A percentile compares a stretch with the other conserved stretches of the same genome.
Conservation (phyloP, 768 basidiomycete species). For the Suillus subaureus region DNA sequence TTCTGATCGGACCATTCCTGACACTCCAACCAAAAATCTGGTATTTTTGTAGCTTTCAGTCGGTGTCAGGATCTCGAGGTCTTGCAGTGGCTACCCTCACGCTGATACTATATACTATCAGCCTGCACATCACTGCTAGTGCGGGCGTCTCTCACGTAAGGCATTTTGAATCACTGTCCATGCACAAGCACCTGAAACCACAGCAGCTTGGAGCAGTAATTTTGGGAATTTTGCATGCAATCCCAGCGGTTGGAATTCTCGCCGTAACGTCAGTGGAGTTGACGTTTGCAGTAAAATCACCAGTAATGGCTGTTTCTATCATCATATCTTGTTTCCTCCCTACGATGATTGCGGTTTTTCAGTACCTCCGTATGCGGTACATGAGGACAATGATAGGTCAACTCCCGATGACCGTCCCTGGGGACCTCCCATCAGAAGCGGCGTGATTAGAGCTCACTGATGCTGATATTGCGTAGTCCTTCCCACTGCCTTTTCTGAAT, state of each 20-base stretch:
- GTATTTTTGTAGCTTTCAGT: slow-evolving; percentile 22
- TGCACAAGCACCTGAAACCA: not conserved
- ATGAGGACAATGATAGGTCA: slow-evolving; percentile 1
- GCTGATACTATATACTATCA: slow-evolving; percentile 33
- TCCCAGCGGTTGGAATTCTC: slow-evolving; percentile 30
- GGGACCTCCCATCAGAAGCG: not conserved
- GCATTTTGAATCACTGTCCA: not conserved
- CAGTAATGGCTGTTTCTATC: slow-evolving; percentile 17
- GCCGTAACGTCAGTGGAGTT: slow-evolving; percentile 22
- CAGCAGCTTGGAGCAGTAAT: slow-evolving; percentile 15
- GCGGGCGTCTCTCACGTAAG: slow-evolving; percentile 22
- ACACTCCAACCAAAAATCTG: not conserved
- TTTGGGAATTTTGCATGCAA: slow-evolving; percentile 23
- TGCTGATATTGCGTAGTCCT: not conserved
- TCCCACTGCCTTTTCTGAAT: not conserved
- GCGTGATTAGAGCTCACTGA: not conserved
- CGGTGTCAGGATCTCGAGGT: slow-evolving; percentile 20
- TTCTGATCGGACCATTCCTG: not conserved
- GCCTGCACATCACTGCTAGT: slow-evolving; percentile 25
- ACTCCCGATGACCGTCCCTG: not conserved
- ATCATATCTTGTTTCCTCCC: slow-evolving; percentile 26
- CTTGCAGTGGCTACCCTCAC: slow-evolving; percentile 25
- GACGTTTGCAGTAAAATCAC: slow-evolving; percentile 23
- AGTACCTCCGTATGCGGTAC: not conserved
- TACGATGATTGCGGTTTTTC: slow-evolving; percentile 15